A percentile compares a stretch with the other conserved stretches of the same genome.
phyloP scores from a whole-genome alignment of 2,329 filamentous ascomycete genomes.

The Microdochium bolleyi region DNA sequence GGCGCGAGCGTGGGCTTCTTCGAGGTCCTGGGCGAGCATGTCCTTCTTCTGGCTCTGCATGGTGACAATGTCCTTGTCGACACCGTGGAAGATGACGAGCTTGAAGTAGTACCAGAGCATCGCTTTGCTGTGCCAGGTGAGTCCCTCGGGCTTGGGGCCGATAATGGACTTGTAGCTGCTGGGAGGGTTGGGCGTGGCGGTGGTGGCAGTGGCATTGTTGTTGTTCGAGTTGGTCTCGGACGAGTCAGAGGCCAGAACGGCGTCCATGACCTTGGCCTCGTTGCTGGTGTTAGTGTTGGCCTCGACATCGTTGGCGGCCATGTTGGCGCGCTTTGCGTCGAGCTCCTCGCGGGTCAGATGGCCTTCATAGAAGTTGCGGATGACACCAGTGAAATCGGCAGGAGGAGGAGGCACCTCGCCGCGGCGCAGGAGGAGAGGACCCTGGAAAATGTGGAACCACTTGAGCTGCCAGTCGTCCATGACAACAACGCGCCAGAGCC shows the following conservation, averaged over 20 bases:
- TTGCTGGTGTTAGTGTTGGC: slow-evolving; percentile 6
- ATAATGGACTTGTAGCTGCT: slow-evolving; percentile 7
- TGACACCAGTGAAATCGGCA: slow-evolving; percentile 26
- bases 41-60: slow-evolving; percentile 27
- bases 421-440: slow-evolving; percentile 42
- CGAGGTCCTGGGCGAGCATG: slow-evolving; percentile 42
- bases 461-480: slow-evolving; percentile 53
- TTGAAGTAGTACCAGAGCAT: slow-evolving; percentile 14
- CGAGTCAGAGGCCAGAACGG: slow-evolving; percentile 1
- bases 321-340: slow-evolving; percentile 26
- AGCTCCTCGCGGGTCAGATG: slow-evolving; percentile 47
- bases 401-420: slow-evolving; percentile 31
- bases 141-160: slow-evolving; percentile 12
- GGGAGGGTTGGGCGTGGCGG: background rate
- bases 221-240: slow-evolving; percentile 3
- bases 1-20: slow-evolving; percentile 47
- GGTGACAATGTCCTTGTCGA: slow-evolving; percentile 31
- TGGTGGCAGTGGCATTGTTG: background rate
- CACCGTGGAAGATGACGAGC: slow-evolving; percentile 26
- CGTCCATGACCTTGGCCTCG: slow-evolving; percentile 8
- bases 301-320: slow-evolving; percentile 15
- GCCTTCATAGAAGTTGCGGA: slow-evolving; percentile 49
- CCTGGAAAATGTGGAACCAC: slow-evolving; percentile 43
- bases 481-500: slow-evolving; percentile 49
- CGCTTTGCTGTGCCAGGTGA: slow-evolving; percentile 21